Evolutionary conservation across 768 basidiomycete genomes (phyloP), one percentile per base, ranked within the genome.

Genomic region (Amanita subjunquillea): DNA sequence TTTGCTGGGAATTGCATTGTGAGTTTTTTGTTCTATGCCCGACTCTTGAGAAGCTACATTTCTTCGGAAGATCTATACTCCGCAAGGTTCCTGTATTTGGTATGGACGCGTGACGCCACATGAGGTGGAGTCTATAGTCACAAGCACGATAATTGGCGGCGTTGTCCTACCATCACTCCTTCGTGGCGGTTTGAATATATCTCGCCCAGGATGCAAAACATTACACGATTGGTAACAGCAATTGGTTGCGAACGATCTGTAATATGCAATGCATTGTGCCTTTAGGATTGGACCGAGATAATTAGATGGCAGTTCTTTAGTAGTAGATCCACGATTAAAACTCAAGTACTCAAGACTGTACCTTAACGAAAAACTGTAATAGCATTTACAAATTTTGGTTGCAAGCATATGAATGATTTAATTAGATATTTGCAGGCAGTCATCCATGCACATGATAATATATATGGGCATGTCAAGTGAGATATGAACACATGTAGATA

Each of bases 41-140:
- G 22, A 22, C 40, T 25, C 17, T 39, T 39, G 25, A 32, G n/a
- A 27, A 12, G 5, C 22, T 55, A 51, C 34, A 55, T 30, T 38
- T 54, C 37, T 40, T 38, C 43, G 40, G 8, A 60, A 93, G 87
- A 89, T 97, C 62, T 85, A 90, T 66, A 89, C 83, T 43, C 92
- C 93, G 0, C 77, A 82, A 53, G 93, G 93, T 20, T 78, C 87
- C 22, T 82, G 83, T 37, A 77, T 97, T 27, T 97, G 92, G 85
- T 97, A 97, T 60, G 95, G 95, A 20, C 83, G 95, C 23, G 92
- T 96, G 5, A 86, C 87, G 23, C 84, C 94, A 6, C 86, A 91
- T 63, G 88, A 95, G 61, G 87, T 93, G 46, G 83, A 86, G 54
- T 79, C 84, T 4, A 83, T 94, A 51, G 91, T 93, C 44, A 77